These are phyloP conservation scores for Cochlearia excelsa DNA, from an alignment of 345 rosid genomes.

Conservation along the genomic window DNA sequence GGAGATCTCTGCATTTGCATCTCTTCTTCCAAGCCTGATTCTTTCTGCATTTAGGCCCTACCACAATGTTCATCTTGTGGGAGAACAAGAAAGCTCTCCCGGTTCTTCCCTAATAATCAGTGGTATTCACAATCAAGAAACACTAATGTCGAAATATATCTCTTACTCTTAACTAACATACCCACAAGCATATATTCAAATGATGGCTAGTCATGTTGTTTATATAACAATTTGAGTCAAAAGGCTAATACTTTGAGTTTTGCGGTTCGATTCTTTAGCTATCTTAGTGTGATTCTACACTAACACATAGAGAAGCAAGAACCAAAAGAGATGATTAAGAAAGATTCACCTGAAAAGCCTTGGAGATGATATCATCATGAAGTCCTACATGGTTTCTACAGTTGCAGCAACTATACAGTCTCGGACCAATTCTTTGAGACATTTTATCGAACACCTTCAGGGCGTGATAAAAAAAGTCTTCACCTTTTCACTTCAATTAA, in stretches of 20 bases:
- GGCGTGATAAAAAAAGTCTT: constrained; percentile 27
- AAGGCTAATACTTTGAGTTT: too few relatives aligned
- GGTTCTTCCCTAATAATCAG: constrained; percentile 56
- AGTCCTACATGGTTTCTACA: constrained; percentile 78
- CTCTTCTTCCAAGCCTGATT: not conserved
- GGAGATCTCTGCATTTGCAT: not conserved
- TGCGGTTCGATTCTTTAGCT: too few relatives aligned
- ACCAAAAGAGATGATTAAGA: constrained; percentile 13
- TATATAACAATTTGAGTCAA: too few relatives aligned
- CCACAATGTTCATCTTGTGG: constrained; percentile 68
- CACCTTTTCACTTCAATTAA: too few relatives aligned
- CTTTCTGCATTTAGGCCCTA: not conserved
- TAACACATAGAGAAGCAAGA: not conserved
- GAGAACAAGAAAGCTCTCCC: constrained; percentile 88
- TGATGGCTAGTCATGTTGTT: too few relatives aligned
- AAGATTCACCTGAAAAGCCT: constrained; percentile 82
- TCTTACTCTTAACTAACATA: too few relatives aligned
- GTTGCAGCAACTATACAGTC: constrained; percentile 81
- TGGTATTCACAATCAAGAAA: not conserved
- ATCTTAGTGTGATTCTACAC: constrained; percentile 13
- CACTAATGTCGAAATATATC: too few relatives aligned
- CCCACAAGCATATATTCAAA: too few relatives aligned
- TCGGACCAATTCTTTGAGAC: constrained; percentile 71
- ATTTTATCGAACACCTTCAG: constrained; percentile 39
- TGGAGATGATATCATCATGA: constrained; percentile 87